A percentile compares a stretch with the other conserved stretches of the same genome.
Evolutionary conservation across 1,284 basidiomycete genomes (phyloP).

Genomic region (Singerocomus inundabilis): DNA sequence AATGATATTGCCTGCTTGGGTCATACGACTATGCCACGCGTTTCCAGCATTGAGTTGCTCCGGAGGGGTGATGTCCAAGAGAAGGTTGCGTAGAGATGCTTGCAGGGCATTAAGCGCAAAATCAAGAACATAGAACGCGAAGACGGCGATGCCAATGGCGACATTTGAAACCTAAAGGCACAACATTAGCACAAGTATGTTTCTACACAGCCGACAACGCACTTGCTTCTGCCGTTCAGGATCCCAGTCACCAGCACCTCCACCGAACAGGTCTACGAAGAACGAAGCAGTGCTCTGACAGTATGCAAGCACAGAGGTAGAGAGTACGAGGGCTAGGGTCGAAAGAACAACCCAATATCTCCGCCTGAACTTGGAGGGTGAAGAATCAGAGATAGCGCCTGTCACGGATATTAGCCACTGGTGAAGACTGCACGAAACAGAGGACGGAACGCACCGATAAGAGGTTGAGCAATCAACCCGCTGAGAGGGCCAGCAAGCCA

Average conservation of each 20-base stretch:
- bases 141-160: conserved; percentile 84
- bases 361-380: conserved; percentile 82
- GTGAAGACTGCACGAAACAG: conserved; percentile 13
- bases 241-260: conserved; percentile 89
- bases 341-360: conserved; percentile 89
- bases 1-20: conserved; percentile 91
- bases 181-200: neutral
- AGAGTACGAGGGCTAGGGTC: conserved; percentile 69
- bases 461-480: conserved; percentile 90
- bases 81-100: conserved; percentile 87
- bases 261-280: conserved; percentile 75
- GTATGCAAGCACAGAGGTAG: conserved; percentile 81
- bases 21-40: conserved; percentile 98
- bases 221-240: conserved; percentile 67
- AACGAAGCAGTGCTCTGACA: conserved; percentile 74
- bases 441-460: conserved; percentile 66
- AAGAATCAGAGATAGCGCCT: conserved; percentile 94
- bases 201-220: conserved; percentile 17
- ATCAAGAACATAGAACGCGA: conserved; percentile 91
- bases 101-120: conserved; percentile 95
- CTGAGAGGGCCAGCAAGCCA: conserved; percentile 97
- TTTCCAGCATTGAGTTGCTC: conserved; percentile 89
- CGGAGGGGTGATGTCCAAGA: conserved; percentile 86
- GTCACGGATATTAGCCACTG: conserved; percentile 23
- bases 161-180: conserved; percentile 57